phyloP scores from a whole-genome alignment of 2,329 filamentous ascomycete species.

The Penicillium sp. region DNA sequence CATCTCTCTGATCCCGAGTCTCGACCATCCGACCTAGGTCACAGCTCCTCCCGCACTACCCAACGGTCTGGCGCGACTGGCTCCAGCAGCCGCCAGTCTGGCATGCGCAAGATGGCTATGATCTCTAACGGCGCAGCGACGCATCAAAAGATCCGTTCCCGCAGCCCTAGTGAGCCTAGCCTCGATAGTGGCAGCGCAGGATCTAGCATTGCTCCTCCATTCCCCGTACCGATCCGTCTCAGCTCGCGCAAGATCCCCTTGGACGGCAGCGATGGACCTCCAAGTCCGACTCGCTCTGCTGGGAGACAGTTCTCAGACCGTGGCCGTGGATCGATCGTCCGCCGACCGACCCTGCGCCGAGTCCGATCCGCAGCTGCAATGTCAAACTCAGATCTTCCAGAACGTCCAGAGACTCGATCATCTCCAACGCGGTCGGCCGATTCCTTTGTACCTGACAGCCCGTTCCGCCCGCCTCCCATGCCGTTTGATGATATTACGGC shows the following conservation, averaged over 20 bases:
- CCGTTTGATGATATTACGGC: constrained; percentile 69
- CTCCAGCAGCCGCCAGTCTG: constrained; percentile 49
- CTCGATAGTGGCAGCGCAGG: constrained; percentile 40
- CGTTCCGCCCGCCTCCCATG: constrained; percentile 59
- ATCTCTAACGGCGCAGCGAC: constrained; percentile 74
- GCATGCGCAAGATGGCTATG: constrained; percentile 74
- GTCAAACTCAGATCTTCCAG: constrained; percentile 52
- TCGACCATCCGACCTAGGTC: constrained; percentile 23
- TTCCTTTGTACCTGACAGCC: constrained; percentile 67
- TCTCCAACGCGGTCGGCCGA: constrained; percentile 61
- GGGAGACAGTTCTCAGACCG: constrained; percentile 56
- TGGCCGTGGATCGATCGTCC: constrained; percentile 53
- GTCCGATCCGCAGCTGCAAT: constrained; percentile 78
- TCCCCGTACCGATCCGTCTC: constrained; percentile 84
- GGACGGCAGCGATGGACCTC: constrained; percentile 70
- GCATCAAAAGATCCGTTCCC: constrained; percentile 62
- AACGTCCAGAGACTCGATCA: constrained; percentile 47
- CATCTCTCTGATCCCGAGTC: constrained; percentile 33
- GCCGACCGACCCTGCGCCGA: constrained; percentile 69
- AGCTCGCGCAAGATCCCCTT: constrained; percentile 76
- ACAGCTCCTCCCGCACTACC: constrained; percentile 11
- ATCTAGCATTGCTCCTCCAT: constrained; percentile 63
- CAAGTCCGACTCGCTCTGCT: constrained; percentile 68
- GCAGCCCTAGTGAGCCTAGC: constrained; percentile 47
- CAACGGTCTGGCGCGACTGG: constrained; percentile 41